Percentiles rank a stretch among this genome's conserved stretches.
phyloP scores from a whole-genome alignment of 495 filamentous ascomycete species.

The Aspergillus cristatus region DNA sequence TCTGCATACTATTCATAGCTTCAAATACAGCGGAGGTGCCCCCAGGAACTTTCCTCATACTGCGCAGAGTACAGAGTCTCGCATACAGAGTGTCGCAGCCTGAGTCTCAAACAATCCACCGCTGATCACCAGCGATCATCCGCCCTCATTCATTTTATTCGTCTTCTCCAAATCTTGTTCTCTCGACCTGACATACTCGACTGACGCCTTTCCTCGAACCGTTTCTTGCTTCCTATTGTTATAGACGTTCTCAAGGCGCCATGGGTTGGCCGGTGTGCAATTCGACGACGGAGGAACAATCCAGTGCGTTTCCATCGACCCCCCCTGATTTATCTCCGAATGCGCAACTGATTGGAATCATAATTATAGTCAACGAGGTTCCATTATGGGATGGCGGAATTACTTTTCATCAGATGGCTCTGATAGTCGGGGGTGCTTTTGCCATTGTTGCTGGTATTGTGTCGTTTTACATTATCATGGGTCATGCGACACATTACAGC shows the following conservation, averaged over 20 bases:
- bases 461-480: slow-evolving; percentile 52
- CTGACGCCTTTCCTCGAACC: too few species aligned
- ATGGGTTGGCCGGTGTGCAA: slow-evolving; percentile 46
- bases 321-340: slow-evolving; percentile 4
- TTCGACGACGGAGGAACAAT: slow-evolving; percentile 34
- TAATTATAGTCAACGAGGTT: slow-evolving; percentile 31
- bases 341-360: slow-evolving; percentile 2
- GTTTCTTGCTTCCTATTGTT: too few species aligned
- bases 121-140: slow-evolving; percentile 9
- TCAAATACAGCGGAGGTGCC: too few species aligned
- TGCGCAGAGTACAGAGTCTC: too few species aligned
- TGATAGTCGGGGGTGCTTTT: slow-evolving; percentile 41
- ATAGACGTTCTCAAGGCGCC: too few species aligned
- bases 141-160: neutral
- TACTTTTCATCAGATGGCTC: slow-evolving; percentile 38
- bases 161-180: slow-evolving; percentile 1
- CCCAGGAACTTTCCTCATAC: too few species aligned
- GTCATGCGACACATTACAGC: slow-evolving; percentile 75
- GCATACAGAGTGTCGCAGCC: too few species aligned
- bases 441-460: slow-evolving; percentile 32
- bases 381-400: slow-evolving; percentile 40
- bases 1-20: too few species aligned
- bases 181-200: too few species aligned
- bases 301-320: too few species aligned
- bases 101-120: slow-evolving; percentile 3